Base-by-base conservation (phyloP, 331 rosid species). In the Rhamnella rubrinervis region DNA sequence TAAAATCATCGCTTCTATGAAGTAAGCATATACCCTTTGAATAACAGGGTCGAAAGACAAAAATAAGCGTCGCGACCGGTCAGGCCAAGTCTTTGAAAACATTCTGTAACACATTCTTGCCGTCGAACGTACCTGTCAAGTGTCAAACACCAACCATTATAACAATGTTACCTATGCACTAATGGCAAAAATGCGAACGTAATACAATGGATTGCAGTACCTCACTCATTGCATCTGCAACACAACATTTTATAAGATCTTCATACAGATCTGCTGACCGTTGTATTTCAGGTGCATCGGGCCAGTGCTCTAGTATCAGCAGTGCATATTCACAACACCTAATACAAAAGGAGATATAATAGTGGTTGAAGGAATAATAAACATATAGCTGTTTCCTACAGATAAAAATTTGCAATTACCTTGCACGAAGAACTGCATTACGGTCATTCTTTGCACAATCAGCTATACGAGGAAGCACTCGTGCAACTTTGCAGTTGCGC, bases 11-110 rank as follows among this genome's bases (percentile, higher is more conserved):
- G 19, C 71, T 38, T 75, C 17, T 17, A 37, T 46, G 55, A 73
- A 63, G 31, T 28, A 37, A 75, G n/a, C 35, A 35, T 31, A 59
- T 89, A 95, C 99, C 96, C 99, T 89, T 78, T 95, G 99, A 79
- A 95, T 95, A 67, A 88, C 96, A 65, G 90, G 96, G 68, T 95
- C 99, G 76, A 95, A 92, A 64, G 88, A 86, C 17, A 85, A 81
- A 84, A 95, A 89, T 75, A 95, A 61, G 55, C 96, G 96, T 40
- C 96, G 84, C 38, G 96, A 91, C 67, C 99, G 97, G 74, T 95
- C 99, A 19, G 97, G 99, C 99, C 99, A 95, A 20, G 99, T 95
- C 85, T 95, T 95, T 18, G 97, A 87, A 75, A 89, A 95, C 97
- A 95, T 89, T 86, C 99, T 83, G 75, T 92, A 91, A 75, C 97